Conservation (phyloP, 164 flowering plant species). For the Annona squamosa region DNA sequence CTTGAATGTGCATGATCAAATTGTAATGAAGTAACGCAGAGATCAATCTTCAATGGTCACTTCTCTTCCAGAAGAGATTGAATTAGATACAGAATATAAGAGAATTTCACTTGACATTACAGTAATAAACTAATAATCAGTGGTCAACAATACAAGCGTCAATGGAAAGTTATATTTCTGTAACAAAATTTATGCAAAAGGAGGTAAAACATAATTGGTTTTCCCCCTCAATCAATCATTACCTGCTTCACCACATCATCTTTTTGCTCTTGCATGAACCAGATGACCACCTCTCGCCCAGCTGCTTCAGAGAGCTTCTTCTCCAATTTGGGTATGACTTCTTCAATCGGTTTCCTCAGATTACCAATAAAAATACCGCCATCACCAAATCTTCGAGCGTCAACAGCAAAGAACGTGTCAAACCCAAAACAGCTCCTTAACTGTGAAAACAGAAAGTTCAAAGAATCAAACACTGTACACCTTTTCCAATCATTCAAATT, state of each 20-base stretch:
- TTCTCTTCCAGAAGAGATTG: background rate
- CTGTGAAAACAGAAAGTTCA: constrained; percentile 30
- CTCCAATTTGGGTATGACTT: constrained; percentile 80
- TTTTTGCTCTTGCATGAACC: constrained; percentile 90
- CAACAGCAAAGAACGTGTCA: constrained; percentile 84
- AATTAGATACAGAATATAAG: background rate
- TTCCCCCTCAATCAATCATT: background rate
- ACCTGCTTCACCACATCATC: constrained; percentile 86
- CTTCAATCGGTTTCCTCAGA: constrained; percentile 80
- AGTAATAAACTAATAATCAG: background rate
- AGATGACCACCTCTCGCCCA: constrained; percentile 72
- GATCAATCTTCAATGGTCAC: too few species aligned
- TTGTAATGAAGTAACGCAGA: too few species aligned
- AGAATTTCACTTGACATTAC: background rate
- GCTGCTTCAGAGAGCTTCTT: constrained; percentile 80
- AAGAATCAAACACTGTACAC: background rate
- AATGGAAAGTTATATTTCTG: background rate
- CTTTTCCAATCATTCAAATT: background rate
- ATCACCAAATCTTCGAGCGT: constrained; percentile 91
- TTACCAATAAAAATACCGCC: constrained; percentile 94
- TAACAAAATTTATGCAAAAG: background rate
- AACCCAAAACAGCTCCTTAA: constrained; percentile 84
- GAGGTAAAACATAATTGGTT: background rate
- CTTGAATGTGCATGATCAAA: too few species aligned
- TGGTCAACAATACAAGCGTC: background rate